Base-by-base conservation (phyloP, 495 filamentous ascomycete genomes). In the Patellaria atrata region DNA sequence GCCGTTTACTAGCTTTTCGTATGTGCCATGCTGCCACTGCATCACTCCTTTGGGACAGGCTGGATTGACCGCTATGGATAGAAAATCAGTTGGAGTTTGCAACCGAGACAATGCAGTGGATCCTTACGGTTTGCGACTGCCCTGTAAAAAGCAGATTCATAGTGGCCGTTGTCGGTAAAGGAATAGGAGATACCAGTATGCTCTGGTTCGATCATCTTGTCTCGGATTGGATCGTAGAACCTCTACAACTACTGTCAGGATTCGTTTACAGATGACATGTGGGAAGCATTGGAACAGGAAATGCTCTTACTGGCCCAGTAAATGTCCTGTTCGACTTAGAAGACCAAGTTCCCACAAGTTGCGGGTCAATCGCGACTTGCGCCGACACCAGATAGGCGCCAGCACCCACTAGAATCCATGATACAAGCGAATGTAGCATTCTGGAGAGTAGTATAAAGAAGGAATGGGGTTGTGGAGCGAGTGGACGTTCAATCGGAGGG, bases 171-270 rank as follows among this genome's bases (percentile, higher is more conserved):
- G 33, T 55, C 62, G 4, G 75, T 78, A 48, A 86, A 86, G 5
- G 80, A 84, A 54, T 81, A 86, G 0, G 80, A 83, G 48, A 81
- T 78, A n/a, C 80, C 80, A 1, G 80, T 74, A 40, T 73, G 61
- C 13, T 62, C 55, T 1, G 80, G 80, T 50, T 86, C 80, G 43
- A 72, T 65, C 27, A 86, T 63, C 33, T 57, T 58, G 40, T 83
- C 80, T 26, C 72, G 68, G 27, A 73, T 60, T 13, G 77, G 73
- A 50, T 86, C 70, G 44, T 82, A 84, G 55, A 84, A 84, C 44
- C 66, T 68, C 79, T 85, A 43, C 19, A 20, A 23, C 33, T 22
- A 30, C 38, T 27, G 15, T 21, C n/a, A 35, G 37, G 30, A 33
- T 28, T 30, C 38, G 10, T 35, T 14, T 7, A 31, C 37, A 9